A percentile compares a stretch with the other conserved stretches of the same genome.
Conservation (phyloP, 768 basidiomycete genomes). For the Inosperma sp. region DNA sequence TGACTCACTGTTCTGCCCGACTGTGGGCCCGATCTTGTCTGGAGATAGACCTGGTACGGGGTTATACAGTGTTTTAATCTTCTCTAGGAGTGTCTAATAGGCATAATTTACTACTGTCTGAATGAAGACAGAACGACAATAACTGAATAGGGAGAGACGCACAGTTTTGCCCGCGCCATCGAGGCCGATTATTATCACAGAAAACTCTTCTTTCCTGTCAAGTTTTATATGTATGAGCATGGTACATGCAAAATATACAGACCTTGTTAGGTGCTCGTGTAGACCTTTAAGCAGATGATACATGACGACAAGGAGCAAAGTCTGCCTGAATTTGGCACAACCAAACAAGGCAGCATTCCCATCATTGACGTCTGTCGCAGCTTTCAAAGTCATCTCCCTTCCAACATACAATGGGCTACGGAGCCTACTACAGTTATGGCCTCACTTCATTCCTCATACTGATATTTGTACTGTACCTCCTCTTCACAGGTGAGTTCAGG, state of each 20-base stretch:
- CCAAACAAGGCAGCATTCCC: conserved; percentile 22
- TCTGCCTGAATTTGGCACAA: conserved; percentile 4
- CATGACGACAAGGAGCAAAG: conserved; percentile 45
- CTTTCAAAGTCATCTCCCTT: conserved; percentile 8
- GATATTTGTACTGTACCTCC: conserved; percentile 75
- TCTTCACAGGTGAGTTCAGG: conserved; percentile 72
- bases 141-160: conserved; percentile 15
- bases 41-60: conserved; percentile 82
- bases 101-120: conserved; percentile 8
- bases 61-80: conserved; percentile 90
- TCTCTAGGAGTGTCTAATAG: conserved; percentile 77
- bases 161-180: conserved; percentile 93
- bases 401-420: conserved; percentile 41
- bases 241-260: conserved; percentile 11
- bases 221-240: not conserved
- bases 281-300: conserved; percentile 93
- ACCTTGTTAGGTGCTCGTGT: conserved; percentile 86
- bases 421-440: conserved; percentile 62
- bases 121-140: conserved; percentile 8
- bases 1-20: conserved; percentile 91
- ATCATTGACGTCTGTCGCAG: conserved; percentile 11
- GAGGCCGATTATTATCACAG: conserved; percentile 89
- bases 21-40: conserved; percentile 92
- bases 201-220: conserved; percentile 80
- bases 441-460: conserved; percentile 59